phyloP scores from a whole-genome alignment of 768 basidiomycete species.

The Mycena galopus region DNA sequence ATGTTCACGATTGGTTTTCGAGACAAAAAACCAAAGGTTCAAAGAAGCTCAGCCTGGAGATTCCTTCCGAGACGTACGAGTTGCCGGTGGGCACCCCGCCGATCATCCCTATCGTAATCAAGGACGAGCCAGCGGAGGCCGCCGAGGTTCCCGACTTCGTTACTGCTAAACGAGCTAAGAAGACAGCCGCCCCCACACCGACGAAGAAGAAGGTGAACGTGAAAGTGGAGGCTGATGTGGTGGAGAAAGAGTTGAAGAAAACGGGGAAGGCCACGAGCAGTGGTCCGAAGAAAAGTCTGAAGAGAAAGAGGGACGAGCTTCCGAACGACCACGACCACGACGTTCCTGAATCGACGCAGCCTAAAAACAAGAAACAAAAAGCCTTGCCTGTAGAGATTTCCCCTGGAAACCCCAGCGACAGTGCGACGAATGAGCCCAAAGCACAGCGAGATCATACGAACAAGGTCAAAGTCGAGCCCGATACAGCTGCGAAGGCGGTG shows the following conservation, averaged over 20 bases:
- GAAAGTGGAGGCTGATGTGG: not conserved
- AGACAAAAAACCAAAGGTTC: conserved; percentile 48
- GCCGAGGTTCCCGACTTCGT: not conserved
- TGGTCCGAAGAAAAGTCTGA: not conserved
- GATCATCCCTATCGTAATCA: conserved; percentile 16
- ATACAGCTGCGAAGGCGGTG: not conserved
- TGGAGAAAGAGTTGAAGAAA: not conserved
- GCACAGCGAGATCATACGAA: not conserved
- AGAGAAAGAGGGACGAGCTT: conserved; percentile 3
- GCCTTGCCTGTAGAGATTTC: not conserved
- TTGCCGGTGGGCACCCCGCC: conserved; percentile 53
- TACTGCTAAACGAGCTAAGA: too few relatives aligned
- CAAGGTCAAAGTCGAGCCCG: not conserved
- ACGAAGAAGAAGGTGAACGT: not conserved
- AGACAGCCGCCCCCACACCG: not conserved
- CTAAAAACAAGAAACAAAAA: conserved; percentile 16
- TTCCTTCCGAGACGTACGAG: conserved; percentile 52
- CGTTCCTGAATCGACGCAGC: not conserved
- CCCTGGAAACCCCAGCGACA: not conserved
- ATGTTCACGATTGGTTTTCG: conserved; percentile 56
- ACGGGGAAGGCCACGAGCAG: not conserved
- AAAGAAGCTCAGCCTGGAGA: conserved; percentile 42
- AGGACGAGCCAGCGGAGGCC: conserved; percentile 15
- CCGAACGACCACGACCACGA: not conserved
- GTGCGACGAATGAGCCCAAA: not conserved